Evolutionary conservation across 345 rosid species (phyloP).

Genomic region (Ceriops tagal): DNA sequence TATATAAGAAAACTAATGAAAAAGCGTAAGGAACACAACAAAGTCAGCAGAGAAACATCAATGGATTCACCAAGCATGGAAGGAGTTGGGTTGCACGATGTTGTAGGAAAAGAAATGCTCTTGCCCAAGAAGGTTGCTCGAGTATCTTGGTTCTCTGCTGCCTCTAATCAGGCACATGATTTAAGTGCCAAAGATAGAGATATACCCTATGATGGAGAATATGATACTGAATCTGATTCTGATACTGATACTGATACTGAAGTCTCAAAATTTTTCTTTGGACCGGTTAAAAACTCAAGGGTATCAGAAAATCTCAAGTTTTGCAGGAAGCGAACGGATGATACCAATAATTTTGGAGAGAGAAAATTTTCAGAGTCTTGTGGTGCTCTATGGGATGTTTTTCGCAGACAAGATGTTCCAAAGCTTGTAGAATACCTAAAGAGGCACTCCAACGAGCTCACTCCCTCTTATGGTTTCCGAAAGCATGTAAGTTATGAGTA

Average conservation of each 20-base stretch:
- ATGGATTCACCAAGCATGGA: constrained; percentile 29
- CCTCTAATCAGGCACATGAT: constrained; percentile 22
- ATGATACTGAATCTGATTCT: constrained; percentile 37
- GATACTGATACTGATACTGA: constrained; percentile 44
- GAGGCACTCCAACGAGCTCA: constrained; percentile 63
- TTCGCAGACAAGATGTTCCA: constrained; percentile 83
- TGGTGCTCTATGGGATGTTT: constrained; percentile 95
- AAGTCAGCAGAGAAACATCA: constrained; percentile 25
- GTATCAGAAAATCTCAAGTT: constrained; percentile 29
- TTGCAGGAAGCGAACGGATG: constrained; percentile 31
- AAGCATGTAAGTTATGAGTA: constrained; percentile 52
- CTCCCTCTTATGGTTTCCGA: constrained; percentile 27
- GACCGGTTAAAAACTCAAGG: constrained; percentile 30
- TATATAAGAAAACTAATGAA: constrained; percentile 66
- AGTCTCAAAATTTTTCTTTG: constrained; percentile 33
- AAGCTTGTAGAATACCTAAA: constrained; percentile 70
- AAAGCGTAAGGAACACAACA: constrained; percentile 42
- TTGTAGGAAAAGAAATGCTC: constrained; percentile 30
- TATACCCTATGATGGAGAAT: constrained; percentile 28
- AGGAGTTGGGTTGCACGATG: constrained; percentile 27
- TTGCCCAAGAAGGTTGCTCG: constrained; percentile 32
- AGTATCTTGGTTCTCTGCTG: constrained; percentile 38
- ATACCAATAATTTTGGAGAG: constrained; percentile 18
- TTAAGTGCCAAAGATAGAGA: constrained; percentile 21
- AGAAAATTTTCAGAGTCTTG: constrained; percentile 40